These are phyloP conservation scores for Nissolia schottii DNA, from an alignment of 306 rosid genomes.

Conservation along the genomic window DNA sequence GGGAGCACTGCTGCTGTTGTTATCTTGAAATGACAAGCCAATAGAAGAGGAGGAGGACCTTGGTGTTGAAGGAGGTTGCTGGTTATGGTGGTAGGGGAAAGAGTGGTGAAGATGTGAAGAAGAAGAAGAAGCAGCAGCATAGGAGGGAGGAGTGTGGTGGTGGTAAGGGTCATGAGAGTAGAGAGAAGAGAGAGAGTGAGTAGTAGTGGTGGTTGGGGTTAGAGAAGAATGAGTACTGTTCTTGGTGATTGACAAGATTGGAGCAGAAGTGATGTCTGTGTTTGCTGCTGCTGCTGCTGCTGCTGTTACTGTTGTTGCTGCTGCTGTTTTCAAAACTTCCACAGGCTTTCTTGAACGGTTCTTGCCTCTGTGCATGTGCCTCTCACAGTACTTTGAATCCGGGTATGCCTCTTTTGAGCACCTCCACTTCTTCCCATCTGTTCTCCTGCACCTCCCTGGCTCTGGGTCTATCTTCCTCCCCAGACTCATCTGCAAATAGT, in stretches of 20 bases:
- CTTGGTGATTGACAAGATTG: slow-evolving; percentile 49
- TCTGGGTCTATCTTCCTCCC: slow-evolving; percentile 97
- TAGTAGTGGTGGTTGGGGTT: slow-evolving; percentile 29
- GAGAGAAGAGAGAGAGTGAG: slow-evolving; percentile 34
- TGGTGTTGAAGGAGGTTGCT: slow-evolving; percentile 28
- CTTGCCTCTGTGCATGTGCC: slow-evolving; percentile 99
- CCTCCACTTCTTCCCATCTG: slow-evolving; percentile 98
- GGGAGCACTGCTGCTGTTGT: slow-evolving; percentile 40
- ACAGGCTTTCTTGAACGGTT: slow-evolving; percentile 99
- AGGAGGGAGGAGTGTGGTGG: slow-evolving; percentile 16
- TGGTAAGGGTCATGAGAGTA: slow-evolving; percentile 37
- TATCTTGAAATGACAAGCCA: slow-evolving; percentile 57
- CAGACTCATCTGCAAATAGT: slow-evolving; percentile 79
- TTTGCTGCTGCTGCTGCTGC: slow-evolving; percentile 28
- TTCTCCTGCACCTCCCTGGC: slow-evolving; percentile 97
- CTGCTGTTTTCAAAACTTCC: slow-evolving; percentile 70
- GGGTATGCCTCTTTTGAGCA: slow-evolving; percentile 93
- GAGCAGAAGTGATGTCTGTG: too few relatives aligned
- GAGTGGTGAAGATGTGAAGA: slow-evolving; percentile 31
- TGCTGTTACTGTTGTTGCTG: slow-evolving; percentile 21
- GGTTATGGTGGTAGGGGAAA: slow-evolving; percentile 37
- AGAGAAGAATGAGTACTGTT: slow-evolving; percentile 30
- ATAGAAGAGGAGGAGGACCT: slow-evolving; percentile 38
- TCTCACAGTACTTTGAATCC: slow-evolving; percentile 95
- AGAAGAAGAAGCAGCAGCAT: too few relatives aligned